Evolutionary conservation across 2,329 filamentous ascomycete species (phyloP).

Genomic region (Juglanconis juglandina): DNA sequence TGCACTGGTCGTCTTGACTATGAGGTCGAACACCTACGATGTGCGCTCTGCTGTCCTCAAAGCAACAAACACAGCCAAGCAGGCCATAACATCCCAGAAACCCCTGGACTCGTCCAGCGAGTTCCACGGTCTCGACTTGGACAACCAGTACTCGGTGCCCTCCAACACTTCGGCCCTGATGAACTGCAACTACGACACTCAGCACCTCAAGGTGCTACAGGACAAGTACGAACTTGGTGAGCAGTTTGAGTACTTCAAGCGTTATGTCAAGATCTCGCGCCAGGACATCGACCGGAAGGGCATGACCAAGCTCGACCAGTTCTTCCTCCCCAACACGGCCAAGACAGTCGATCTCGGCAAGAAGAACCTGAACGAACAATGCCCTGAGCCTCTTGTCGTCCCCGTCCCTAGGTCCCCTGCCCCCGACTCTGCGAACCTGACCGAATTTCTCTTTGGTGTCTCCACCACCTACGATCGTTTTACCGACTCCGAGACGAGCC

Average conservation of each 20-base stretch:
- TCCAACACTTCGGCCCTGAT: conserved; percentile 40
- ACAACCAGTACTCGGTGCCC: conserved; percentile 17
- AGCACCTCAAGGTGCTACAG: conserved; percentile 43
- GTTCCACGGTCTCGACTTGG: conserved; percentile 12
- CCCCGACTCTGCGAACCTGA: conserved; percentile 49
- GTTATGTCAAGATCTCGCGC: conserved; percentile 51
- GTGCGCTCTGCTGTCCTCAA: conserved; percentile 40
- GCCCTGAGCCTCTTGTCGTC: conserved; percentile 47
- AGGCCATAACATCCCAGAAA: conserved; percentile 26
- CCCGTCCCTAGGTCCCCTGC: conserved; percentile 48
- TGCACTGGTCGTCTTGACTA: conserved; percentile 38
- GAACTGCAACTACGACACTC: conserved; percentile 49
- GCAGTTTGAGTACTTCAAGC: conserved; percentile 53
- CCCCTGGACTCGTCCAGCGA: conserved; percentile 43
- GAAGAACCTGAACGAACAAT: conserved; percentile 39
- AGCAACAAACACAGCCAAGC: conserved; percentile 34
- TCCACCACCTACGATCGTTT: conserved; percentile 57
- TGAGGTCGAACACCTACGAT: conserved; percentile 40
- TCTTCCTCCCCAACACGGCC: conserved; percentile 44
- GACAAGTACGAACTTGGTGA: conserved; percentile 46
- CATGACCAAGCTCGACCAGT: conserved; percentile 48
- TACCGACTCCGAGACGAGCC: conserved; percentile 47
- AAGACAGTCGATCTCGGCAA: conserved; percentile 46
- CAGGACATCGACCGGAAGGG: conserved; percentile 47
- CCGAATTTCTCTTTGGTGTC: conserved; percentile 57